These are phyloP conservation scores for Phytophthora sansomeana DNA, from an alignment of 352 stramenopile genomes.

Conservation along the genomic window DNA sequence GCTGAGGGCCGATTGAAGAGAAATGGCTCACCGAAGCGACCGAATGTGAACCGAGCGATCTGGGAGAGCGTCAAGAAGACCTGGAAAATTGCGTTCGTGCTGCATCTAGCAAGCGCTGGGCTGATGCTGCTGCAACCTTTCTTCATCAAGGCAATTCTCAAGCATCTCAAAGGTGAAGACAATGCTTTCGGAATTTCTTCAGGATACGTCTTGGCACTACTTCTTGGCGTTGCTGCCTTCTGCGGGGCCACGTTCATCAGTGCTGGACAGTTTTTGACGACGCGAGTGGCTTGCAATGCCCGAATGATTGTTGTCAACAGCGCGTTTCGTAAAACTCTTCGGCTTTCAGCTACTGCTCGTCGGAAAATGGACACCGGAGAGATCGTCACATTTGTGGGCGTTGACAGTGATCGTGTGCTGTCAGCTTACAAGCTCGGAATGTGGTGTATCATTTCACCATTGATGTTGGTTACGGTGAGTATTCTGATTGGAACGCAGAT, in stretches of 20 bases:
- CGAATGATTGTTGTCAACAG: slow-evolving; percentile 62
- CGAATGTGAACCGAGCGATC: slow-evolving; percentile 45
- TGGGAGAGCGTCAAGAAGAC: slow-evolving; percentile 45
- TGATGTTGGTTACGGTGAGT: slow-evolving; percentile 28
- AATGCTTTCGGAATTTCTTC: slow-evolving; percentile 51
- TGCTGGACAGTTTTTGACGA: slow-evolving; percentile 54
- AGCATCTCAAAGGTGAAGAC: slow-evolving; percentile 43
- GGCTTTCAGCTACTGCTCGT: slow-evolving; percentile 49
- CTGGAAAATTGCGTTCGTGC: slow-evolving; percentile 31
- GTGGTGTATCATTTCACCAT: slow-evolving; percentile 29
- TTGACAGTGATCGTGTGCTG: slow-evolving; percentile 45
- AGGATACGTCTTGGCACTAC: slow-evolving; percentile 49
- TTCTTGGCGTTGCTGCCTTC: slow-evolving; percentile 45
- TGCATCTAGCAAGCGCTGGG: slow-evolving; percentile 43
- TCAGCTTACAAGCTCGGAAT: slow-evolving; percentile 29
- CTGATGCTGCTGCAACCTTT: slow-evolving; percentile 57
- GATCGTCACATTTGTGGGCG: slow-evolving; percentile 57
- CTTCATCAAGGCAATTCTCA: slow-evolving; percentile 63
- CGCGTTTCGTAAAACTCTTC: slow-evolving; percentile 62
- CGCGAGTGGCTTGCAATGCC: slow-evolving; percentile 50
- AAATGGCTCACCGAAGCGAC: not conserved
- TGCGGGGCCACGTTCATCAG: slow-evolving; percentile 46
- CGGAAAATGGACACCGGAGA: slow-evolving; percentile 55
- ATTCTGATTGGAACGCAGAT: slow-evolving; percentile 39
- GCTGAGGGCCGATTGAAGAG: not conserved